Evolutionary conservation across 208 protist species (phyloP).

Genomic region (Crithidia acanthocephali): DNA sequence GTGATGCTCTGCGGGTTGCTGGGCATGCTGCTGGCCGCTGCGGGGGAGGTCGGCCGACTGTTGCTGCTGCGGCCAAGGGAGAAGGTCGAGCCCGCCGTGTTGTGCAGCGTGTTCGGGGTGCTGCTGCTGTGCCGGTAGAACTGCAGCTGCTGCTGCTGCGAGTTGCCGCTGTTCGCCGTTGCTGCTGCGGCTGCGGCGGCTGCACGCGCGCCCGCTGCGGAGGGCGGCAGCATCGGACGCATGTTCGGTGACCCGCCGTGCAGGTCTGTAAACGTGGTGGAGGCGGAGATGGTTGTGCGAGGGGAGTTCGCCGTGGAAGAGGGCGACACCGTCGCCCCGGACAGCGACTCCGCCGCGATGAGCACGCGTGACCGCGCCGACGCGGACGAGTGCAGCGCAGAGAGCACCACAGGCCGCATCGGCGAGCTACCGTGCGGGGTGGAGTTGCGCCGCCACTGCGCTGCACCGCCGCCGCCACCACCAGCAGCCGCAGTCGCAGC

Average conservation of each 20-base stretch:
- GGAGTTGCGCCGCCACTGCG: conserved; percentile 21
- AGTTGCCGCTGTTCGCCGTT: not conserved
- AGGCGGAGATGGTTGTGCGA: not conserved
- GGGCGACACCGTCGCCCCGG: conserved; percentile 1
- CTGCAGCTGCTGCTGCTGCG: too few species aligned
- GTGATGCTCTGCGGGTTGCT: too few species aligned
- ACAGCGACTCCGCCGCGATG: conserved; percentile 26
- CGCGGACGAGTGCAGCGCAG: conserved; percentile 25
- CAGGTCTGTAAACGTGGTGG: not conserved
- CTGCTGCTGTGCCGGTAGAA: not conserved
- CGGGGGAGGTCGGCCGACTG: not conserved
- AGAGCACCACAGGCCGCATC: conserved; percentile 31
- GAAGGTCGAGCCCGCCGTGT: not conserved
- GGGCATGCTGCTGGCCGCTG: not conserved
- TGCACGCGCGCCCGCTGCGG: not conserved
- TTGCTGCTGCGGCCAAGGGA: not conserved
- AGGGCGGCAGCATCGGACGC: conserved; percentile 17
- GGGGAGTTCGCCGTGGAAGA: conserved; percentile 4
- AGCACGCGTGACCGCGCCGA: conserved; percentile 23
- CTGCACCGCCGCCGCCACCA: not conserved
- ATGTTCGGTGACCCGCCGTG: not conserved
- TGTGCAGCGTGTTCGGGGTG: not conserved
- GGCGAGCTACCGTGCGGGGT: conserved; percentile 32
- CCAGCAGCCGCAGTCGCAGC: too few species aligned
- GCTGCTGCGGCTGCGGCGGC: not conserved